Evolutionary conservation across 2,329 filamentous ascomycete species (phyloP), one percentile per base, ranked within the genome.

Genomic region (Cladophialophora psammophila): DNA sequence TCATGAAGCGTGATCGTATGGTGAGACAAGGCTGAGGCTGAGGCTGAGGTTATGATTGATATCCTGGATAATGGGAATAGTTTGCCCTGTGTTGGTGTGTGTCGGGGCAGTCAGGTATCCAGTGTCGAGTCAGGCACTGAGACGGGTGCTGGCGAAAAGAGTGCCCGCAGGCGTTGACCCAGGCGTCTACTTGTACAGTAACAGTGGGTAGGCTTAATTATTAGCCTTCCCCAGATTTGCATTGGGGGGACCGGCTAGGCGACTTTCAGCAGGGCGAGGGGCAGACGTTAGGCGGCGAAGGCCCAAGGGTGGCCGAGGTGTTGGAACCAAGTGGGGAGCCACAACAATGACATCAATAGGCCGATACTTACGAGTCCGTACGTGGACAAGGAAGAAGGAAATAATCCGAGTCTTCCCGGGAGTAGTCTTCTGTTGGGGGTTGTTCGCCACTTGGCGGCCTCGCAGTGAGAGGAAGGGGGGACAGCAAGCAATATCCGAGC

Each of bases 181-280:
- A 55, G 52, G 34, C 12, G 12, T 8, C 34, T 12, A n/a, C n/a
- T n/a, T n/a, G n/a, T n/a, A 3, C 26, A 26, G 26, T 26, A 26
- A 26, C 34, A 35, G 52, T 36, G 34, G 31, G 52, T 55, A 35
- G 59, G 59, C 59, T 54, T 61, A 61, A 53, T 45, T 52, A 53
- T 61, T 61, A 54, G 45, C 59, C 59, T 48, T 52, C 42, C 59
- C 59, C 59, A 45, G 48, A 48, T 61, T 42, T 61, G 34, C 59
- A 20, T 48, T 34, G 42, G 48, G 57, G 0, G 20, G 20, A n/a
- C 45, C 59, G 12, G 59, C 8, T 52, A 20, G 18, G 42, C 45
- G 34, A 36, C 35, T 15, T 34, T 15, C 31, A 60, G 34, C 15
- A 50, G 32, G 40, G 42, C 20, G 35, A 38, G 52, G 32, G 32